A percentile compares a stretch with the other conserved stretches of the same genome.
Conservation (phyloP, 768 basidiomycete species). For the Obba rivulosa region DNA sequence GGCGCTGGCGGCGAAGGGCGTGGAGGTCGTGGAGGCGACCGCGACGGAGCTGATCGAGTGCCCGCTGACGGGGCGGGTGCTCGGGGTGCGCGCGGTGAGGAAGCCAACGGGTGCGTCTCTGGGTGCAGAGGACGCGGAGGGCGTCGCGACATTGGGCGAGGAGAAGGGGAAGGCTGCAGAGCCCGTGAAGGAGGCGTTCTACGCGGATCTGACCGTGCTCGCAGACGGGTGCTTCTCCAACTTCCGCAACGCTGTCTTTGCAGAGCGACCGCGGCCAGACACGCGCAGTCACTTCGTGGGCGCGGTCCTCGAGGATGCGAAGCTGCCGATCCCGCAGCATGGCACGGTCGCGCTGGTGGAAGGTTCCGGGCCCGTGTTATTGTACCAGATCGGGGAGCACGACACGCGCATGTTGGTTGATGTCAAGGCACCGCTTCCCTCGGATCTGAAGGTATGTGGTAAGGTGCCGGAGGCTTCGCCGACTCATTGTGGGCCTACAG, state of each 20-base stretch:
- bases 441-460: slow-evolving; percentile 72
- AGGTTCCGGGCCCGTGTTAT: slow-evolving; percentile 79
- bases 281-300: slow-evolving; percentile 83
- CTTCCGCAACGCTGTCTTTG: slow-evolving; percentile 71
- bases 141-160: slow-evolving; percentile 23
- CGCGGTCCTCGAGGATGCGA: slow-evolving; percentile 71
- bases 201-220: slow-evolving; percentile 76
- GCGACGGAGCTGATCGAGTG: slow-evolving; percentile 71
- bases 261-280: slow-evolving; percentile 40
- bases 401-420: slow-evolving; percentile 95
- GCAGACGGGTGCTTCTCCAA: slow-evolving; percentile 97
- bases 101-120: slow-evolving; percentile 24
- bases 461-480: too few species aligned
- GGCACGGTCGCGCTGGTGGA: slow-evolving; percentile 83
- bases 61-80: slow-evolving; percentile 42
- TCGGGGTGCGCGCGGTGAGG: slow-evolving; percentile 62
- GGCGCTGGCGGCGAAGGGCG: slow-evolving; percentile 53
- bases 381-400: slow-evolving; percentile 86
- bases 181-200: slow-evolving; percentile 46
- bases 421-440: slow-evolving; percentile 76
- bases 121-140: slow-evolving; percentile 31
- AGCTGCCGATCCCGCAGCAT: slow-evolving; percentile 66
- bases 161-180: slow-evolving; percentile 34
- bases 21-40: slow-evolving; percentile 82
- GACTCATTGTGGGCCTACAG: slow-evolving; percentile 27